Base-by-base conservation (phyloP, 2,329 filamentous ascomycete species). In the Pyricularia pennisetigena region DNA sequence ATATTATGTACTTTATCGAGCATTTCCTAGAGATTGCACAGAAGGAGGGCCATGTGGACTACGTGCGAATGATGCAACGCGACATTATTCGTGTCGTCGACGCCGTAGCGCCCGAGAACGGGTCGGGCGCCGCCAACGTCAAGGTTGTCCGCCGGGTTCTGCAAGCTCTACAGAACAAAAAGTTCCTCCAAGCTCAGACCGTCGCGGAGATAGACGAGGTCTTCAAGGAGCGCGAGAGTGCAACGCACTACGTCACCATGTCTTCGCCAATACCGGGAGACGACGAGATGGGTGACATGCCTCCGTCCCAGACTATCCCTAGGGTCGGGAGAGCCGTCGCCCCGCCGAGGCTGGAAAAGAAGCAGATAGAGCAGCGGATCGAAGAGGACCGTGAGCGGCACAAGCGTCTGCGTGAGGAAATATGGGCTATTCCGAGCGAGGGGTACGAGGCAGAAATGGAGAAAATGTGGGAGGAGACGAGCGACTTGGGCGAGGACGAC, bases 1-100 rank as follows among this genome's bases (percentile, higher is more conserved):
- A 99, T 77, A 98, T 99, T 78, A 97, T 99, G 91, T 99, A 97
- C 80, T 99, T 99, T 79, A 90, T 99, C 75, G 94, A 98, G 75
- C 91, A 94, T 73, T 92, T 99, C 72, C 91, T 96, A 76, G 94
- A 98, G 76, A 85, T 93, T 79, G 91, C 93, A 26, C 85, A 87
- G 71, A 90, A 88, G 72, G 91, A 93, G 72, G 86, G 88, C 71
- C 89, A 95, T 73, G 80, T 86, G 67, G 89, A 92, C 71, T 99
- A 97, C 75, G 88, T 97, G 30, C 88, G 90, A 67, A 97, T 98
- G 93, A 92, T 99, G 80, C 92, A 97, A 79, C 85, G 94, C 64
- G 95, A 99, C 76, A 97, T 99, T 59, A 84, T 96, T 41, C 86
- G 91, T 10, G 91, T 99, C 9, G 92, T 99, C 20, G 94, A 98